Conservation (phyloP, 139 green algal species). For the Chlorella sorokiniana region DNA sequence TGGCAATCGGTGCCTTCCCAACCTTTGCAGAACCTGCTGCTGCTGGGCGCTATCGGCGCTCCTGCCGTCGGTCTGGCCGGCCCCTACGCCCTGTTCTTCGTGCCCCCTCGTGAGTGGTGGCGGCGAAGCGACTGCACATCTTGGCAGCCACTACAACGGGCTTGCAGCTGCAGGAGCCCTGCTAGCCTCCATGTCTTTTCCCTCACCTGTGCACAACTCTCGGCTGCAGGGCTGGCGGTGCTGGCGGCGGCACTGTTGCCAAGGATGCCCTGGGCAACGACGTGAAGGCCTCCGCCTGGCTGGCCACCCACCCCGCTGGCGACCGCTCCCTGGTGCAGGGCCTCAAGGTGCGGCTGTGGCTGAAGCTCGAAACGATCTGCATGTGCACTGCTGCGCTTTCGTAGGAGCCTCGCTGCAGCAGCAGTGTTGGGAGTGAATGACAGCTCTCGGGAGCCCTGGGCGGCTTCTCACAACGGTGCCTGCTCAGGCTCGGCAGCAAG, state of each 20-base stretch:
- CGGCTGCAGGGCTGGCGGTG: slow-evolving; percentile 72
- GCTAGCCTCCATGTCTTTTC: background rate
- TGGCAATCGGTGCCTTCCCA: no score
- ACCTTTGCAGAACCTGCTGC: slow-evolving; percentile 73
- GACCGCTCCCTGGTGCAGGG: slow-evolving; percentile 91
- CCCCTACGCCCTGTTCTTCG: slow-evolving; percentile 80
- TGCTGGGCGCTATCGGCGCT: slow-evolving; percentile 70
- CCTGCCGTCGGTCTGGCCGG: slow-evolving; percentile 68
- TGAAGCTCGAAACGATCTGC: background rate
- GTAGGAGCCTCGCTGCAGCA: no score
- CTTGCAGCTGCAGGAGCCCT: background rate
- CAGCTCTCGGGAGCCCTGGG: no score
- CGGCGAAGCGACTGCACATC: background rate
- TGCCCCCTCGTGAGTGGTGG: slow-evolving; percentile 67
- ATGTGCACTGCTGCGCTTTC: background rate
- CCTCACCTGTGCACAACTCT: background rate
- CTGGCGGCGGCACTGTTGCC: slow-evolving; percentile 76
- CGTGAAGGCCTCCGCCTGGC: slow-evolving; percentile 76
- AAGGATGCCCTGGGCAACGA: slow-evolving; percentile 98
- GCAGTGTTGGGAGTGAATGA: no score
- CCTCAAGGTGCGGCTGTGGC: slow-evolving; percentile 78
- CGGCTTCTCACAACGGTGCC: no score
- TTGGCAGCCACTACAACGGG: background rate
- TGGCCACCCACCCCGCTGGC: slow-evolving; percentile 84
- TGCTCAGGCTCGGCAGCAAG: background rate